These are phyloP conservation scores for Verticillium isaacii DNA, from an alignment of 2,329 filamentous ascomycete genomes.

Conservation along the genomic window DNA sequence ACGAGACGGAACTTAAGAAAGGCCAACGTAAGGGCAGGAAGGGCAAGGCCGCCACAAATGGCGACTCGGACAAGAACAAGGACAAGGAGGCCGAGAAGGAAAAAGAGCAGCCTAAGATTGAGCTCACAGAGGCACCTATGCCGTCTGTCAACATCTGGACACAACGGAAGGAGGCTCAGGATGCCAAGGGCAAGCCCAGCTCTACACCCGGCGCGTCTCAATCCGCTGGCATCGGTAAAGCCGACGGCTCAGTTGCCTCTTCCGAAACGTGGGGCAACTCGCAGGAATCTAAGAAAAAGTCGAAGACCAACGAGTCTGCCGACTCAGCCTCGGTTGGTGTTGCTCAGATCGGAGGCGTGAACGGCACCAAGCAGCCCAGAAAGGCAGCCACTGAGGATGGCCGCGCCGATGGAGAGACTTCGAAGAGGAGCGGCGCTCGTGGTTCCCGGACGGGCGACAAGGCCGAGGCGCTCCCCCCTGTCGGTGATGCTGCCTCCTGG, in stretches of 20 bases:
- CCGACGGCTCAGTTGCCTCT: background rate
- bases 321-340: slow-evolving; percentile 8
- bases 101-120: slow-evolving; percentile 53
- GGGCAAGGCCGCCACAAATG: slow-evolving; percentile 48
- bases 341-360: slow-evolving; percentile 21
- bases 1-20: slow-evolving; percentile 62
- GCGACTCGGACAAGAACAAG: slow-evolving; percentile 38
- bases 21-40: slow-evolving; percentile 44
- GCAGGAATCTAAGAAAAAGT: slow-evolving; percentile 39
- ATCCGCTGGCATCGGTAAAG: slow-evolving; percentile 8
- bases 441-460: slow-evolving; percentile 41
- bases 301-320: slow-evolving; percentile 18
- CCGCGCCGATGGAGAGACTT: slow-evolving; percentile 32
- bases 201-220: slow-evolving; percentile 11
- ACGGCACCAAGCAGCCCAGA: slow-evolving; percentile 34
- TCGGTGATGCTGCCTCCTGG: slow-evolving; percentile 77
- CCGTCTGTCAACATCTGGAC: slow-evolving; percentile 87
- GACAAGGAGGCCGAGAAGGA: slow-evolving; percentile 58
- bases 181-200: slow-evolving; percentile 42
- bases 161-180: slow-evolving; percentile 64
- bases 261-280: slow-evolving; percentile 25
- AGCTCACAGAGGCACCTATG: slow-evolving; percentile 74
- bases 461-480: slow-evolving; percentile 51
- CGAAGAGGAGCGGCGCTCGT: slow-evolving; percentile 36
- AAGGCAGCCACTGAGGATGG: slow-evolving; percentile 32